Evolutionary conservation across 2,329 filamentous ascomycete genomes (phyloP).

Genomic region (Colletotrichum eleusines): DNA sequence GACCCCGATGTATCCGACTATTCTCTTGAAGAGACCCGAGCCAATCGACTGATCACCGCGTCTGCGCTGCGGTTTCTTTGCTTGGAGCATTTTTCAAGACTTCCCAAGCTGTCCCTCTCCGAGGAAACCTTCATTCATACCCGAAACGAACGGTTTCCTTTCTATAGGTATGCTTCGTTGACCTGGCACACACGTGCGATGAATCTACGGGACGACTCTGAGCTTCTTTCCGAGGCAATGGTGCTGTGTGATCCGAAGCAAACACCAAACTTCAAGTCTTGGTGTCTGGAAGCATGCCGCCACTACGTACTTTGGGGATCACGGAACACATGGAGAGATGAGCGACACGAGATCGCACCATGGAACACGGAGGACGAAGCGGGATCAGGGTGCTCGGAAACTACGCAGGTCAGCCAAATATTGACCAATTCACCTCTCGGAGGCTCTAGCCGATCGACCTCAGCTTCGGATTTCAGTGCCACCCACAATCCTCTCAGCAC

Average conservation of each 20-base stretch:
- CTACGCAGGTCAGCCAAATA: not conserved
- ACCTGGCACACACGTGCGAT: conserved; percentile 1
- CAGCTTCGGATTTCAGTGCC: not conserved
- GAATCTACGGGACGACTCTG: not conserved
- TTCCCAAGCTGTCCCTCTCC: conserved; percentile 5
- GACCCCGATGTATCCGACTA: not conserved
- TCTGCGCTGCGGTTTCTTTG: conserved; percentile 6
- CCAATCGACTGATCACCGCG: not conserved
- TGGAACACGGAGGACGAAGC: too few species aligned
- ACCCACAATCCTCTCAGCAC: not conserved
- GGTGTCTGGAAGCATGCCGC: conserved; percentile 17
- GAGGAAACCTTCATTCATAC: conserved; percentile 5
- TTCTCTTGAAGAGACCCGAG: not conserved
- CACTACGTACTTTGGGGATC: not conserved
- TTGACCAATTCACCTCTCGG: not conserved
- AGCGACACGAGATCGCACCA: not conserved
- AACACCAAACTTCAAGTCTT: conserved; percentile 15
- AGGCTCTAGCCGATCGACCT: not conserved
- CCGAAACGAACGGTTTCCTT: not conserved
- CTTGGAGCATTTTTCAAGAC: conserved; percentile 1
- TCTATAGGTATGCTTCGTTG: conserved; percentile 21
- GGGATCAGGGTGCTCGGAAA: not conserved
- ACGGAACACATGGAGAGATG: not conserved
- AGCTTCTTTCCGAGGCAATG: not conserved
- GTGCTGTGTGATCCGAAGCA: conserved; percentile 1